Percentiles rank a stretch among this genome's conserved stretches.
phyloP scores from a whole-genome alignment of 306 rosid species.

The Pachyrhizus erosus region DNA sequence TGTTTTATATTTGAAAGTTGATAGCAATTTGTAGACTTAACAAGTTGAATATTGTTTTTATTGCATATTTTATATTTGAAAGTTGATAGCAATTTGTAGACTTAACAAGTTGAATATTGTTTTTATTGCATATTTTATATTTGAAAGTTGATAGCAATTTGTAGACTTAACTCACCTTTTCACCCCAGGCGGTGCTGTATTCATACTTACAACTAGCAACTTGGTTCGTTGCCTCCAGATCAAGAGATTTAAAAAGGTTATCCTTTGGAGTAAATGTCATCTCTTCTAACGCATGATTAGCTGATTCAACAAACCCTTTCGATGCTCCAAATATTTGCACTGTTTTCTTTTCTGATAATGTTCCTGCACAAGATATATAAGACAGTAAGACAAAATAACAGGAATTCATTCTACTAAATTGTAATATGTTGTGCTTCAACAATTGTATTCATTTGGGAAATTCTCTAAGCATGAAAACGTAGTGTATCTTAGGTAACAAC shows the following conservation, averaged over 20 bases:
- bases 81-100: too few relatives aligned
- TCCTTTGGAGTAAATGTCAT: neutral
- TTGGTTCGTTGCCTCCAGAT: constrained; percentile 47
- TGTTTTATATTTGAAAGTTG: too few relatives aligned
- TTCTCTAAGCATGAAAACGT: neutral
- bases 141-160: neutral
- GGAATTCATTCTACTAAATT: neutral
- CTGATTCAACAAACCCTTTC: constrained; percentile 47
- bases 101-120: too few relatives aligned
- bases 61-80: too few relatives aligned
- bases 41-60: too few relatives aligned
- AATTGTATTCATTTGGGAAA: constrained; percentile 9
- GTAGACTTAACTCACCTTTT: constrained; percentile 48
- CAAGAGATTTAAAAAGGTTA: constrained; percentile 2
- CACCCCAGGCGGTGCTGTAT: constrained; percentile 66
- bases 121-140: too few relatives aligned
- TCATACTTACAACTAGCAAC: constrained; percentile 68
- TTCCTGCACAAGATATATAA: constrained; percentile 44
- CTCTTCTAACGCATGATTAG: constrained; percentile 47
- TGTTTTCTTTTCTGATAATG: constrained; percentile 26
- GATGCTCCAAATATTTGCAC: constrained; percentile 56
- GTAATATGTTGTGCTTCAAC: neutral
- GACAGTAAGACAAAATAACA: neutral
- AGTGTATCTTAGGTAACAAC: neutral
- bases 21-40: too few relatives aligned